These are phyloP conservation scores for Fusarium bulbicola DNA, from an alignment of 2,329 filamentous ascomycete genomes.

Conservation along the genomic window DNA sequence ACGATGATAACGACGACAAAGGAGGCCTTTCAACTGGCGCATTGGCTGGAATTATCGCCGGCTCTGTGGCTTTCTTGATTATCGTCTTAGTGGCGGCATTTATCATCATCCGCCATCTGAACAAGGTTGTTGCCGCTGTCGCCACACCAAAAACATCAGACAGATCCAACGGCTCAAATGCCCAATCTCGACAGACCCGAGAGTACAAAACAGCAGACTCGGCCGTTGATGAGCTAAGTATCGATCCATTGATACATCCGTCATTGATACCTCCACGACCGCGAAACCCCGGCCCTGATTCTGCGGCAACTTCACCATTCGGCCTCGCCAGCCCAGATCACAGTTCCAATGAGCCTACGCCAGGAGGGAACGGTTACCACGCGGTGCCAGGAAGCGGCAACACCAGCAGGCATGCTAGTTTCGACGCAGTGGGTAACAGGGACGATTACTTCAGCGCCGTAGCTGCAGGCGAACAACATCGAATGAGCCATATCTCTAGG, in stretches of 20 bases:
- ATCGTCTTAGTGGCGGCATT: slow-evolving; percentile 57
- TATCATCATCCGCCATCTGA: slow-evolving; percentile 61
- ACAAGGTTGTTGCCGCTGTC: slow-evolving; percentile 54
- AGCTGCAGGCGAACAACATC: slow-evolving; percentile 5
- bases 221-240: slow-evolving; percentile 54
- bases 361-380: slow-evolving; percentile 39
- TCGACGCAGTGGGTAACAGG: slow-evolving; percentile 39
- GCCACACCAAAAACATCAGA: slow-evolving; percentile 48
- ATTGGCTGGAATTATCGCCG: slow-evolving; percentile 64
- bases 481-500: slow-evolving; percentile 33
- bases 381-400: slow-evolving; percentile 34
- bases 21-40: slow-evolving; percentile 51
- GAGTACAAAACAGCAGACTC: slow-evolving; percentile 54
- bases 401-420: slow-evolving; percentile 43
- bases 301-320: slow-evolving; percentile 29
- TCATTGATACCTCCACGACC: slow-evolving; percentile 46
- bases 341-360: slow-evolving; percentile 44
- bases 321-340: slow-evolving; percentile 33
- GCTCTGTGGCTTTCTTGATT: slow-evolving; percentile 58
- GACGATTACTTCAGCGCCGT: slow-evolving; percentile 45
- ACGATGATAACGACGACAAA: slow-evolving; percentile 38
- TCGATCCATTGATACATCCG: slow-evolving; percentile 55
- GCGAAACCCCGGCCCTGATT: slow-evolving; percentile 36
- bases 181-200: slow-evolving; percentile 47
- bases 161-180: slow-evolving; percentile 42